phyloP scores from a whole-genome alignment of 371 early-diverging fungal genomes.

The Saksenaea oblongispora region DNA sequence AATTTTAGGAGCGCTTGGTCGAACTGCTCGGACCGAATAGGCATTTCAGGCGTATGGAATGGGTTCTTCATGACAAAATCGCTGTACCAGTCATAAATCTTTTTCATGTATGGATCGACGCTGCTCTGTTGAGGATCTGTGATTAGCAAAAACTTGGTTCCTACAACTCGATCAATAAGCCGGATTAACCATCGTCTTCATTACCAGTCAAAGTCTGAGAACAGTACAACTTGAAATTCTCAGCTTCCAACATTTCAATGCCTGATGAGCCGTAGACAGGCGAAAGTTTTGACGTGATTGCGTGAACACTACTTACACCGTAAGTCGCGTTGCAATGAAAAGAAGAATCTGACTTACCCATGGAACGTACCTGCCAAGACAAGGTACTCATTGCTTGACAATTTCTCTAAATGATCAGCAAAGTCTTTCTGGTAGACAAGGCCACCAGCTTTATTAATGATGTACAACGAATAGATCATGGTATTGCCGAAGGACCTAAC shows the following conservation, averaged over 20 bases:
- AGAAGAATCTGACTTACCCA: constrained; percentile 63
- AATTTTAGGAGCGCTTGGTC: constrained; percentile 80
- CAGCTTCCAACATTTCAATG: constrained; percentile 90
- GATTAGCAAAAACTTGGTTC: constrained; percentile 91
- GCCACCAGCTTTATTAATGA: constrained; percentile 97
- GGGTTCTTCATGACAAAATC: constrained; percentile 99
- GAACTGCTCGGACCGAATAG: constrained; percentile 95
- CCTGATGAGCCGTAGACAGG: constrained; percentile 84
- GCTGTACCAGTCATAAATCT: constrained; percentile 88
- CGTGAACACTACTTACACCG: constrained; percentile 78
- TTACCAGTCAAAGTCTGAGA: constrained; percentile 92
- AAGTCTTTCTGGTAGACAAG: constrained; percentile 94
- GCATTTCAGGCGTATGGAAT: constrained; percentile 99
- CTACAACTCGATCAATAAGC: constrained; percentile 39
- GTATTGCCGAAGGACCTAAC: neutral
- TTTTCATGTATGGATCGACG: constrained; percentile 73
- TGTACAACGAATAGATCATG: constrained; percentile 91
- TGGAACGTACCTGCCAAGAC: constrained; percentile 97
- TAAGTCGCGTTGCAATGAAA: neutral
- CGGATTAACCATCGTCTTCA: neutral
- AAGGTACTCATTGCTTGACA: constrained; percentile 93
- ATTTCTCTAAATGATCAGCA: constrained; percentile 73
- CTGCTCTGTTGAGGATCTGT: constrained; percentile 77
- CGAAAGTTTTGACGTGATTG: constrained; percentile 93
- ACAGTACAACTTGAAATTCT: constrained; percentile 88